Evolutionary conservation across 129 eudicot species (phyloP), one percentile per base, ranked within the genome.

Genomic region (Flaveria bidentis): DNA sequence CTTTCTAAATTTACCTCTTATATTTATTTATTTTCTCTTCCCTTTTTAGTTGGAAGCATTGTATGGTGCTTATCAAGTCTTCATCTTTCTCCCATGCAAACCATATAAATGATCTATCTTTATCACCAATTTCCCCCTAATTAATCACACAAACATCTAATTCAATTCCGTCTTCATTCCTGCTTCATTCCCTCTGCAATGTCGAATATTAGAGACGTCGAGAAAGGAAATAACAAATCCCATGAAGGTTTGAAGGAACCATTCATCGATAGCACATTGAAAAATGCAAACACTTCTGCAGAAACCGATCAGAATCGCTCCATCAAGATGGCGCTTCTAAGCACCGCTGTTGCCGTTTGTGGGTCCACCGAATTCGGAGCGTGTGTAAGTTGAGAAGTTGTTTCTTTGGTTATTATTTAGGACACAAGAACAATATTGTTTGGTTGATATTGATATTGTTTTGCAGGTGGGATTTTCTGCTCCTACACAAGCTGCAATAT

Each of bases 381-480:
- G 7, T 90, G 96, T 80, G 96, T 90, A 84, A 88, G 96, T 90
- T 71, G 42, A 15, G 11, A 30, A 22, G 5, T 69, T 74, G 22
- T 69, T 50, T 50, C 55, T 47, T 47, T n/a, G 7, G 55, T 50
- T 50, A 50, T 50, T 1, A n/a, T 15, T 52, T 51, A 15, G 12
- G 62, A 6, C 33, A 45, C 1, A 9, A 0, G 17, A 39, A 22
- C 25, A 20, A 26, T 36, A 3, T 30, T 30, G 61, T 41, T 66
- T 78, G 61, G 64, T 78, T 68, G 77, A 67, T 77, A 72, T 74
- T 82, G 68, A 68, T 79, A 67, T 67, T 69, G 55, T 74, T 78
- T 73, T 88, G 90, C 84, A 88, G 97, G 97, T 88, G 81, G 97
- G 97, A 47, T 91, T 85, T 64, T 86, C 97, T 41, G 91, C 97